Conservation (phyloP, 371 early-diverging fungal species). For the Circinella umbellata region DNA sequence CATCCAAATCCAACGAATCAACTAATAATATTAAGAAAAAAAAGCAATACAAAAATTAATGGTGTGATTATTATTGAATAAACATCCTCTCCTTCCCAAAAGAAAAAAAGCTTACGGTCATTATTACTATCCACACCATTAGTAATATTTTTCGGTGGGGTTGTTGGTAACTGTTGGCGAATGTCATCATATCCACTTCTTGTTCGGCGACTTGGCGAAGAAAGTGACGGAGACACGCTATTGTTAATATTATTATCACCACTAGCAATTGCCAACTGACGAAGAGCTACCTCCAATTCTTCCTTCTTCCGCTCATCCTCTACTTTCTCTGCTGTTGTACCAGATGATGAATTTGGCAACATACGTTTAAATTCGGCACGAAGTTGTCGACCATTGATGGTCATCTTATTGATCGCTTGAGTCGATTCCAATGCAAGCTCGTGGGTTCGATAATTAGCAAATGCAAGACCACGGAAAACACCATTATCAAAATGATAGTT, state of each 20-base stretch:
- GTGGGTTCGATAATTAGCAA: conserved; percentile 80
- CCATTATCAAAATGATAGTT: conserved; percentile 85
- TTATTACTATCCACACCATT: too few species aligned
- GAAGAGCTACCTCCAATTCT: not conserved
- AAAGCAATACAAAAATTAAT: not conserved
- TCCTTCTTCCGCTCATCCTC: not conserved
- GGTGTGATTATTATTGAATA: too few species aligned
- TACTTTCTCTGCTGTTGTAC: conserved; percentile 16
- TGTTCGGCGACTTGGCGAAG: too few species aligned
- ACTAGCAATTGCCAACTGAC: not conserved
- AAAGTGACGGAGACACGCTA: not conserved
- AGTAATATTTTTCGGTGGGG: too few species aligned
- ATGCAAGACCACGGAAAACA: conserved; percentile 81
- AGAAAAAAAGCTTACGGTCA: too few species aligned
- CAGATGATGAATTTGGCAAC: conserved; percentile 19
- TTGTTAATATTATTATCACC: not conserved
- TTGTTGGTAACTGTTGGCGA: not conserved
- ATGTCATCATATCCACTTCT: not conserved
- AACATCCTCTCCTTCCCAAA: conserved; percentile 1
- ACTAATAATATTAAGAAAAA: not conserved
- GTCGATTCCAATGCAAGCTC: conserved; percentile 78
- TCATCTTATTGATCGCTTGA: conserved; percentile 68
- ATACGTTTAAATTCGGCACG: conserved; percentile 83
- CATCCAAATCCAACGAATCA: conserved; percentile 69
- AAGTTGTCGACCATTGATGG: conserved; percentile 75